Percentiles rank a stretch among this genome's conserved stretches.
Conservation (phyloP, 345 rosid genomes). For the Populus tremula region DNA sequence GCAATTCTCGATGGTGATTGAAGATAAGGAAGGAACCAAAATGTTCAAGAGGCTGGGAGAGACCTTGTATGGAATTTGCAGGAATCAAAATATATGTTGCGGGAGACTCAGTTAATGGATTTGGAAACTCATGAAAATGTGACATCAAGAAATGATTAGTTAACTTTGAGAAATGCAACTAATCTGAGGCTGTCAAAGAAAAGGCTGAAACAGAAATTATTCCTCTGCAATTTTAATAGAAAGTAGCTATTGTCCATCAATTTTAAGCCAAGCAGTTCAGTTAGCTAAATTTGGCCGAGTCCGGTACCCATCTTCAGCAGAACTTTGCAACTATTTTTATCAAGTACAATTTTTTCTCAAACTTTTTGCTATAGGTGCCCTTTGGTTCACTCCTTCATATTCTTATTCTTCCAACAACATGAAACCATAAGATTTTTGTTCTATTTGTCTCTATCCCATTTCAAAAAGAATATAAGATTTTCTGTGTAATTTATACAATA, state of each 20-base stretch:
- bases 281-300: background rate
- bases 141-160: background rate
- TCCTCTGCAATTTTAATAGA: background rate
- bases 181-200: constrained; percentile 19
- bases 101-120: background rate
- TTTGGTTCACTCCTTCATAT: too few species aligned
- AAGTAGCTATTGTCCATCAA: constrained; percentile 1
- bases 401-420: too few species aligned
- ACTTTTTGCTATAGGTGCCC: too few species aligned
- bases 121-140: background rate
- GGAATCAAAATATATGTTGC: too few species aligned
- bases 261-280: constrained; percentile 6
- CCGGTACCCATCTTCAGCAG: background rate
- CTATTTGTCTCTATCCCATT: too few species aligned
- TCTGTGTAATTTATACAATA: too few species aligned
- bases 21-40: too few species aligned
- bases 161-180: constrained; percentile 1
- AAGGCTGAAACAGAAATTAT: constrained; percentile 3
- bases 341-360: background rate
- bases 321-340: constrained; percentile 3
- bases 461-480: too few species aligned
- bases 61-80: too few species aligned
- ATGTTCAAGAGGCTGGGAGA: too few species aligned
- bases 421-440: too few species aligned
- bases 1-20: too few species aligned